Base-by-base conservation (phyloP, 495 filamentous ascomycete species). In the Penicillium steckii region DNA sequence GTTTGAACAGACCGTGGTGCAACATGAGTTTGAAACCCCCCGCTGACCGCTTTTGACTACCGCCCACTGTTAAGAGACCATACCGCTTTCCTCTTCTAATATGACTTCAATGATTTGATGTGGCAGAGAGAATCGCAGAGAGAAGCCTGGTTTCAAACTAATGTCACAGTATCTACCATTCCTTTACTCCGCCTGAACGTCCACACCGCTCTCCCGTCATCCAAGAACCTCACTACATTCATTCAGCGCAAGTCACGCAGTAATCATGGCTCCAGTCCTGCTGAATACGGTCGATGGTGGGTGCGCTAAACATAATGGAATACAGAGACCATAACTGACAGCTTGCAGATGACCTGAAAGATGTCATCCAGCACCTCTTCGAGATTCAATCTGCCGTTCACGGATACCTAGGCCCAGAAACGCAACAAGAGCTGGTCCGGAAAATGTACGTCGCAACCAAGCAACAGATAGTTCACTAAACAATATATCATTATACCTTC, bases 341-440 rank as follows among this genome's bases (percentile, higher is more conserved):
- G 18, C 4, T 10, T 15, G 17, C 53, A 78, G 75, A 68, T 44
- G 73, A 78, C 45, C 58, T 78, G 18, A 76, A 76, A 66, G 72
- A 75, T 38, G 63, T 91, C 33, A 91, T 97, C 67, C 88, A 94
- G 62, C 86, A 91, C 60, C 85, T 97, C 44, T 95, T 89, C 76
- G 84, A 91, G 62, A 78, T 96, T 51, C 87, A 91, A 71, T 81
- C 85, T 25, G 77, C 83, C 26, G 80, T 84, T 43, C 86, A 90
- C 70, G 86, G 90, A 69, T 79, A 84, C 53, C 75, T 84, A 53
- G 86, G 86, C 32, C 70, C 80, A 12, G 78, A 78, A 42, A 83
- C 83, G 17, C 76, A 80, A 52, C 71, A 84, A 48, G 82, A 84
- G 37, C 78, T 89, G 35, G 76, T 80, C 24, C 65, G 72, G 8